Percentiles rank a stretch among this genome's conserved stretches.
Evolutionary conservation across 2,329 filamentous ascomycete genomes (phyloP).

Genomic region (Fusarium sp.): DNA sequence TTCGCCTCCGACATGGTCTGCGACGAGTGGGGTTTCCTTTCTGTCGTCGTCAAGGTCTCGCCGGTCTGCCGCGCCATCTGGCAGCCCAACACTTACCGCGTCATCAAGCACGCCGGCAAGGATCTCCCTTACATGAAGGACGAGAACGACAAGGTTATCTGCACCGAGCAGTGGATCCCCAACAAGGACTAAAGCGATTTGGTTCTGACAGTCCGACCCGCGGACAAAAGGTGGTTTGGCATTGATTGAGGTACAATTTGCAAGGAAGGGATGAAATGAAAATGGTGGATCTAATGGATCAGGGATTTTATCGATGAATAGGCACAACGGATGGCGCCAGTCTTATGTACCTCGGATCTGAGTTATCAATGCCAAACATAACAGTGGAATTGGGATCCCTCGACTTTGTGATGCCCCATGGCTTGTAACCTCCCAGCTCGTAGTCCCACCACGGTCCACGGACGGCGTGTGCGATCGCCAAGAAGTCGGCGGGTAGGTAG

Average conservation of each 20-base stretch:
- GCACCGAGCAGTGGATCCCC: background rate
- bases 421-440: slow-evolving; percentile 18
- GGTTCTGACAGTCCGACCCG: background rate
- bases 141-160: background rate
- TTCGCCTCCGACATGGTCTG: background rate
- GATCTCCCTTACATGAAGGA: background rate
- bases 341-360: slow-evolving; percentile 32
- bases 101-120: background rate
- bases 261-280: background rate
- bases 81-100: background rate
- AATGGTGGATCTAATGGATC: background rate
- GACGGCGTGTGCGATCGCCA: slow-evolving; percentile 33
- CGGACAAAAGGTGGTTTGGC: background rate
- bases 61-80: background rate
- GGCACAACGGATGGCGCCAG: slow-evolving; percentile 31
- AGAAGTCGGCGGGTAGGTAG: slow-evolving; percentile 32
- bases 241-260: background rate
- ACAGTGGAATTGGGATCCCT: slow-evolving; percentile 20
- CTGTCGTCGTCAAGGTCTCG: background rate
- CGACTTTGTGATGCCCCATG: slow-evolving; percentile 18
- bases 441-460: slow-evolving; percentile 35
- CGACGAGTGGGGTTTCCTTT: background rate
- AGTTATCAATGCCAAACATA: slow-evolving; percentile 36
- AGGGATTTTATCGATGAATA: slow-evolving; percentile 14
- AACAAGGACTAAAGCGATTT: background rate